These are phyloP conservation scores for Biancaea sappan DNA, from an alignment of 306 rosid genomes.

Conservation along the genomic window DNA sequence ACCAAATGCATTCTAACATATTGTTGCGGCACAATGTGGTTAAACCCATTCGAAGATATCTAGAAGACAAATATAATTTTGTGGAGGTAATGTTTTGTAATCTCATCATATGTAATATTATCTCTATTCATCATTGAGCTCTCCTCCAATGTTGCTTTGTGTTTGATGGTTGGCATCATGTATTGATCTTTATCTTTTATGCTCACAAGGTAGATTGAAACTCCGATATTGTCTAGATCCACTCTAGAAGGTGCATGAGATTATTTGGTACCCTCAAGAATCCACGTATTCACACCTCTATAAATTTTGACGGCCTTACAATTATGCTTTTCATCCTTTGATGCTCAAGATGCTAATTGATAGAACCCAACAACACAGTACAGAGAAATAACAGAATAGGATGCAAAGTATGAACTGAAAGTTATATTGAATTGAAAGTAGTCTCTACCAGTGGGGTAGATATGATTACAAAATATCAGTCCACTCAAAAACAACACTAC, in stretches of 20 bases:
- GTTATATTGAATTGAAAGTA: too few species aligned
- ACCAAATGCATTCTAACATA: conserved; percentile 81
- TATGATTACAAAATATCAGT: too few species aligned
- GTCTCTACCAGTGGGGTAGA: too few species aligned
- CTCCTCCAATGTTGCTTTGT: conserved; percentile 10
- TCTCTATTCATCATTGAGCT: conserved; percentile 11
- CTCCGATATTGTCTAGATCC: conserved; percentile 95
- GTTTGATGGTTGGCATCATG: conserved; percentile 27
- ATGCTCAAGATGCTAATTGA: not conserved
- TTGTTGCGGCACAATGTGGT: conserved; percentile 84
- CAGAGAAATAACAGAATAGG: too few species aligned
- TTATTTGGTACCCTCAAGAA: conserved; percentile 95
- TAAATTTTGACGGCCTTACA: conserved; percentile 14
- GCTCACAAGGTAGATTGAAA: conserved; percentile 96
- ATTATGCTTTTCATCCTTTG: conserved; percentile 14
- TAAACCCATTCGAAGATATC: conserved; percentile 82
- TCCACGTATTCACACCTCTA: conserved; percentile 68
- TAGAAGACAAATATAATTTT: conserved; percentile 82
- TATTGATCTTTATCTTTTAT: conserved; percentile 54
- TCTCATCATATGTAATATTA: conserved; percentile 14
- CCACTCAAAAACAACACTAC: too few species aligned
- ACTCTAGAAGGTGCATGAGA: conserved; percentile 99
- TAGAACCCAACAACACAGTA: too few species aligned
- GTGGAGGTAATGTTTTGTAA: conserved; percentile 77
- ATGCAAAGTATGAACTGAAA: too few species aligned